phyloP scores from a whole-genome alignment of 1,139 yeast genomes.

The Debaryomycetaceae sp. region DNA sequence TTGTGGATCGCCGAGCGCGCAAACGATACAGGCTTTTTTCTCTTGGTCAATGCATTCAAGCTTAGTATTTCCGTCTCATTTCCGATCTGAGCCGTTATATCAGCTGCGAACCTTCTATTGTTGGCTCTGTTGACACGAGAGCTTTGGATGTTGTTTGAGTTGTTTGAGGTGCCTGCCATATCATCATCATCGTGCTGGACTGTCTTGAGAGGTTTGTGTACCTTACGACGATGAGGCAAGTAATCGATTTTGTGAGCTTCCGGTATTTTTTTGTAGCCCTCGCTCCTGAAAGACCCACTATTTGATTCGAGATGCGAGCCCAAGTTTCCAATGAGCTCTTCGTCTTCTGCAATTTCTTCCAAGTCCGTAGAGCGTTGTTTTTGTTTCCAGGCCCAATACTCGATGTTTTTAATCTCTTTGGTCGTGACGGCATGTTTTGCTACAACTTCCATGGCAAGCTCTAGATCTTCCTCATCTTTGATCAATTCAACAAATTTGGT shows the following conservation, averaged over 20 bases:
- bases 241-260: slow-evolving; percentile 73
- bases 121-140: slow-evolving; percentile 88
- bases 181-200: slow-evolving; percentile 53
- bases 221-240: slow-evolving; percentile 68
- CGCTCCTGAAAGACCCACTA: slow-evolving; percentile 68
- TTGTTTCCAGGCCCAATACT: slow-evolving; percentile 70
- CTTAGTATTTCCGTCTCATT: slow-evolving; percentile 79
- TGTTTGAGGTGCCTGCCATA: slow-evolving; percentile 10
- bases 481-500: slow-evolving; percentile 51
- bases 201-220: slow-evolving; percentile 54
- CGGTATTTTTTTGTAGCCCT: slow-evolving; percentile 71
- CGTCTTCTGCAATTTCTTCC: slow-evolving; percentile 24
- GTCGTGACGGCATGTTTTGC: slow-evolving; percentile 20
- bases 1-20: slow-evolving; percentile 96
- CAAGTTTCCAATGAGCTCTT: slow-evolving; percentile 28
- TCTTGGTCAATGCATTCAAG: slow-evolving; percentile 73
- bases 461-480: slow-evolving; percentile 73
- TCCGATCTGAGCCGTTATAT: slow-evolving; percentile 80
- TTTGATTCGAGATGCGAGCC: slow-evolving; percentile 39
- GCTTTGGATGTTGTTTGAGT: slow-evolving; percentile 39
- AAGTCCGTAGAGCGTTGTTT: slow-evolving; percentile 28
- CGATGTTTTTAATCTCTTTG: slow-evolving; percentile 36
- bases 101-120: slow-evolving; percentile 88
- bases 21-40: slow-evolving; percentile 92
- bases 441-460: slow-evolving; percentile 47